Conservation (phyloP, 2,329 filamentous ascomycete genomes). For the Albophoma yamanashiensis region DNA sequence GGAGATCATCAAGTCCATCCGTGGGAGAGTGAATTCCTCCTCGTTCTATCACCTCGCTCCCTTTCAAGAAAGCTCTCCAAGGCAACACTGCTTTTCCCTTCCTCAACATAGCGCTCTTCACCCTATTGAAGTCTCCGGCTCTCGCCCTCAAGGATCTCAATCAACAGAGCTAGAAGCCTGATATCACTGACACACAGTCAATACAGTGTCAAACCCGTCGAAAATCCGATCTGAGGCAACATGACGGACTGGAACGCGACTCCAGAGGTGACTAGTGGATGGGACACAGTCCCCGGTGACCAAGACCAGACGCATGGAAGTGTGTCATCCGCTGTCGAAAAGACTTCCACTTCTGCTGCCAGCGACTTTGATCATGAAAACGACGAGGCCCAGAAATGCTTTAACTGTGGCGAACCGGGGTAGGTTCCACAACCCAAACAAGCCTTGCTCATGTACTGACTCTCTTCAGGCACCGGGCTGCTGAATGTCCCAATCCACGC, state of each 20-base stretch:
- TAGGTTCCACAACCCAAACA: slow-evolving; percentile 7
- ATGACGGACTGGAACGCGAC: slow-evolving; percentile 2
- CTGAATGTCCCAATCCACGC: slow-evolving; percentile 23
- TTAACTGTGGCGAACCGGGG: slow-evolving; percentile 25
- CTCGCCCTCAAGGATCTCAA: neutral
- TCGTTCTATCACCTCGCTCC: no score
- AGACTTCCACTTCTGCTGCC: neutral
- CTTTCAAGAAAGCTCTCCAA: no score
- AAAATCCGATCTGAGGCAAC: neutral
- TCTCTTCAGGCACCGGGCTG: slow-evolving; percentile 15
- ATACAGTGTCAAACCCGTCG: neutral
- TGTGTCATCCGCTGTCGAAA: neutral
- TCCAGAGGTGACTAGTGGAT: neutral
- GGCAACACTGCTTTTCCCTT: no score
- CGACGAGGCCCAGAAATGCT: slow-evolving; percentile 15
- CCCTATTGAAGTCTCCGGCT: neutral
- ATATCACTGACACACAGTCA: neutral
- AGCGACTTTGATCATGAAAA: neutral
- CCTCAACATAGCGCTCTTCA: no score
- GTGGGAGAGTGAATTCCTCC: no score
- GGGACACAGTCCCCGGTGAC: neutral
- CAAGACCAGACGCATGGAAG: neutral
- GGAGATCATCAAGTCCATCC: no score
- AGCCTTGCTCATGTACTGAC: slow-evolving; percentile 2
- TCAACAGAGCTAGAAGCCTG: neutral